phyloP scores from a whole-genome alignment of 2,329 filamentous ascomycete genomes.

The Zymoseptoria crescenta region DNA sequence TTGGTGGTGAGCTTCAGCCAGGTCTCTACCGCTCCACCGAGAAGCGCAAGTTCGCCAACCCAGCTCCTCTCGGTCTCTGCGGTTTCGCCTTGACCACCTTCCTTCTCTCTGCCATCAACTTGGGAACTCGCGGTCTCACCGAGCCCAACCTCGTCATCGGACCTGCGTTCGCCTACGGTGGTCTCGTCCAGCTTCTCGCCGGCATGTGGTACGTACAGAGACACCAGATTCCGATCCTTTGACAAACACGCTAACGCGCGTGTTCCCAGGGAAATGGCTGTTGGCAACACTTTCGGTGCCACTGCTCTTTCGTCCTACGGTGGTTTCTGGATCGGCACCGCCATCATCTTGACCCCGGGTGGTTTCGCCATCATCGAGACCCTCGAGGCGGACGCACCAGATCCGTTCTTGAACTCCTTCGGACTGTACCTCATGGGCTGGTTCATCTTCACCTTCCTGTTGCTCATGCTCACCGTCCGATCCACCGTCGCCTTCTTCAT shows the following conservation, averaged over 20 bases:
- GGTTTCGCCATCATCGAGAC: constrained; percentile 42
- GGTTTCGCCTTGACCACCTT: constrained; percentile 62
- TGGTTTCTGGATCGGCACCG: constrained; percentile 55
- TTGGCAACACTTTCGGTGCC: constrained; percentile 57
- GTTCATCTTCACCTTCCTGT: constrained; percentile 52
- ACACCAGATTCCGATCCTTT: not conserved
- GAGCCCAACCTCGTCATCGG: constrained; percentile 43
- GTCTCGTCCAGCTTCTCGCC: constrained; percentile 44
- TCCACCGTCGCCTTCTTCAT: constrained; percentile 53
- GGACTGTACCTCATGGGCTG: constrained; percentile 53
- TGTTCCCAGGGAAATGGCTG: constrained; percentile 41
- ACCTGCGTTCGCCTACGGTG: constrained; percentile 43
- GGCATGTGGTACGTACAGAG: constrained; percentile 46
- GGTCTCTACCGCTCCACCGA: constrained; percentile 38
- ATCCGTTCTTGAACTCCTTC: constrained; percentile 45
- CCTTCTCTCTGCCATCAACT: constrained; percentile 46
- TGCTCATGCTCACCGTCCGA: constrained; percentile 47
- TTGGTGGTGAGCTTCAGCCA: constrained; percentile 47
- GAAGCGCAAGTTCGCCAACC: constrained; percentile 48
- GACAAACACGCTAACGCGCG: not conserved
- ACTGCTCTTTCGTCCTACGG: constrained; percentile 55
- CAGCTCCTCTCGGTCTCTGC: constrained; percentile 52
- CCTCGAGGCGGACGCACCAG: constrained; percentile 33
- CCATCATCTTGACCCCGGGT: constrained; percentile 50
- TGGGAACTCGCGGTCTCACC: constrained; percentile 36